Base-by-base conservation (phyloP, 2,329 filamentous ascomycete species). In the Talaromyces rugulosus region DNA sequence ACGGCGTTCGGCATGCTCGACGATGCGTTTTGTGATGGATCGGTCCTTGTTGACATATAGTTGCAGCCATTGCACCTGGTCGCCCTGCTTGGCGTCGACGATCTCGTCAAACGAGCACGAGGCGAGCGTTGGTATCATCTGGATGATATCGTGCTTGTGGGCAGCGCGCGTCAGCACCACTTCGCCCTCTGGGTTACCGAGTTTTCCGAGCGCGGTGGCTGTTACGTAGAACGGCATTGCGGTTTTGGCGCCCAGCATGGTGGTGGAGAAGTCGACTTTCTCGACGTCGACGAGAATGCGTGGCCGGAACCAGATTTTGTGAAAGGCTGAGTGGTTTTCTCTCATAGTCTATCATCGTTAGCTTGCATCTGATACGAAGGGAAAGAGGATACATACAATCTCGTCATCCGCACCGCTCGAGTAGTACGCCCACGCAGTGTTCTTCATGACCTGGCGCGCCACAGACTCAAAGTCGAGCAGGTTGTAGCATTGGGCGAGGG, bases 101-200 rank as follows among this genome's bases (percentile, higher is more conserved):
- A 99, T 96, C 78, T 99, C 94, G 79, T 99, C 95, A 70, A 99
- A 97, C 1, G 92, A 95, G 81, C 95, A 98, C 2, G 92, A 97
- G 2, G 95, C 95, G 6, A 99, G 83, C 3, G 95, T 99, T 1
- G 95, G 95, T 64, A 99, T 98, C 95, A 99, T 99, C 78, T 99
- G 95, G 64, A 98, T 86, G 58, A 98, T 89, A 72, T 93, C 87
- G 82, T 98, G 94, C 72, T 89, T 91, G 73, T 85, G 83, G 1
- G 95, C 89, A 16, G 92, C 92, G 62, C 88, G 85, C 0, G 95
- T 98, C 62, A 99, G 84, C 9, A 96, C 82, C 5, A 97, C 92
- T 77, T 99, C 95, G 69, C 95, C 95, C 76, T 98, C 95, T 0
- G 90, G 90, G 74, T 99, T 85, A 62, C 95, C 95, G 4, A 99